A percentile compares a stretch with the other conserved stretches of the same genome.
phyloP scores from a whole-genome alignment of 2,329 filamentous ascomycete species.

The Didymella pinodella region DNA sequence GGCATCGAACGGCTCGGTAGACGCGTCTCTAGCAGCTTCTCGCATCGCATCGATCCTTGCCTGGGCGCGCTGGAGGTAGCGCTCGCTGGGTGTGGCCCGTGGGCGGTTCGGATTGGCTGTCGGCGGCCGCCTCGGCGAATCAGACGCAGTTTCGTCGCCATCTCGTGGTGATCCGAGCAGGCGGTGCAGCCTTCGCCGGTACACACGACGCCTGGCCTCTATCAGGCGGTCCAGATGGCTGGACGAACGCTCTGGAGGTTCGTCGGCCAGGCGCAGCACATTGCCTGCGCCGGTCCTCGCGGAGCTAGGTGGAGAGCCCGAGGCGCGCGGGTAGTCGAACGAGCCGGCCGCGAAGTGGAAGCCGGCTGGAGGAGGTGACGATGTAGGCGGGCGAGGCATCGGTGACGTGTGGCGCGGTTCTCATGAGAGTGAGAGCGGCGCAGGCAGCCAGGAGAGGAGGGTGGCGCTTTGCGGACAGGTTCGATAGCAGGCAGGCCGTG shows the following conservation, averaged over 20 bases:
- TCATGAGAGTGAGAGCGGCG: constrained; percentile 10
- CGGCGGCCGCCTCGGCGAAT: constrained; percentile 25
- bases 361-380: constrained; percentile 38
- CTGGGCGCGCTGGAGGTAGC: constrained; percentile 46
- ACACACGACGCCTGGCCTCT: constrained; percentile 18
- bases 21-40: constrained; percentile 33
- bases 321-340: constrained; percentile 58
- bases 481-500: background rate
- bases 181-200: constrained; percentile 31
- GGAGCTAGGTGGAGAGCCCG: constrained; percentile 33
- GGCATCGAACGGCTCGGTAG: constrained; percentile 33
- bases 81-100: constrained; percentile 46
- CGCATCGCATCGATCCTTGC: constrained; percentile 41
- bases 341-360: constrained; percentile 49
- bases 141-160: constrained; percentile 24
- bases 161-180: constrained; percentile 35
- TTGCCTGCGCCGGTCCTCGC: constrained; percentile 18
- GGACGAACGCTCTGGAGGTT: constrained; percentile 19
- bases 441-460: background rate
- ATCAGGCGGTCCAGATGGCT: constrained; percentile 21
- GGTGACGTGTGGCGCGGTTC: constrained; percentile 34
- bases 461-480: background rate
- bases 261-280: constrained; percentile 22
- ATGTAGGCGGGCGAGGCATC: constrained; percentile 43
- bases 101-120: constrained; percentile 39